Conservation (phyloP, 768 basidiomycete genomes). For the Asterophora lycoperdoides region DNA sequence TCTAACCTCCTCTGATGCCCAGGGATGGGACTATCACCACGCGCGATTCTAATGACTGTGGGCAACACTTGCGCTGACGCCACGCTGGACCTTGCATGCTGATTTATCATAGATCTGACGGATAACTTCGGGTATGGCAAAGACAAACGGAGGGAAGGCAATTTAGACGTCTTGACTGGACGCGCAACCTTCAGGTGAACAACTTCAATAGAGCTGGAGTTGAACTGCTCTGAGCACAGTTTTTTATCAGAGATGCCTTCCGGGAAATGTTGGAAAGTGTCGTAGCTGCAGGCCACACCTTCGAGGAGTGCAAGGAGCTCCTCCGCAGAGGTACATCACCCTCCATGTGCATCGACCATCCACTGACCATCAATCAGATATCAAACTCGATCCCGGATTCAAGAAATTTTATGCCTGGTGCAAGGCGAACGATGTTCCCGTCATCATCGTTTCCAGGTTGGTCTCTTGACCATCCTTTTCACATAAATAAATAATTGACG, state of each 20-base stretch:
- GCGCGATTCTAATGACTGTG: constrained; percentile 90
- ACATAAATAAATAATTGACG: background rate
- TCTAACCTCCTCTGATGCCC: constrained; percentile 9
- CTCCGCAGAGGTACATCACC: constrained; percentile 59
- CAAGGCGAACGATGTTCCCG: constrained; percentile 72
- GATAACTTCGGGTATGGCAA: constrained; percentile 87
- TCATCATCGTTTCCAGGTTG: constrained; percentile 91
- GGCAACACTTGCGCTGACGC: constrained; percentile 17
- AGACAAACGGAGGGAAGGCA: constrained; percentile 67
- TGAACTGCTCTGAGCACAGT: background rate
- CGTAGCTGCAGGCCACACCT: constrained; percentile 64
- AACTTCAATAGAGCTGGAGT: constrained; percentile 13
- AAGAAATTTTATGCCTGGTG: constrained; percentile 85
- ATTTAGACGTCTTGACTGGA: constrained; percentile 67
- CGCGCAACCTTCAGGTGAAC: constrained; percentile 63
- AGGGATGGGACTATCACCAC: constrained; percentile 96
- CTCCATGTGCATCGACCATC: constrained; percentile 2
- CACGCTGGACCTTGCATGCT: background rate
- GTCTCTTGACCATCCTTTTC: constrained; percentile 2
- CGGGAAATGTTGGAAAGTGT: constrained; percentile 82
- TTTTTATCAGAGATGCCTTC: constrained; percentile 73
- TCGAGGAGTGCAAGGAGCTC: constrained; percentile 80
- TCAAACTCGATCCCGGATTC: constrained; percentile 86
- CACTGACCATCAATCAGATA: constrained; percentile 46
- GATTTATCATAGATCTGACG: constrained; percentile 58